A percentile compares a stretch with the other conserved stretches of the same genome.
Conservation (phyloP, 257 asterid genomes). For the Penstemon eatonii region DNA sequence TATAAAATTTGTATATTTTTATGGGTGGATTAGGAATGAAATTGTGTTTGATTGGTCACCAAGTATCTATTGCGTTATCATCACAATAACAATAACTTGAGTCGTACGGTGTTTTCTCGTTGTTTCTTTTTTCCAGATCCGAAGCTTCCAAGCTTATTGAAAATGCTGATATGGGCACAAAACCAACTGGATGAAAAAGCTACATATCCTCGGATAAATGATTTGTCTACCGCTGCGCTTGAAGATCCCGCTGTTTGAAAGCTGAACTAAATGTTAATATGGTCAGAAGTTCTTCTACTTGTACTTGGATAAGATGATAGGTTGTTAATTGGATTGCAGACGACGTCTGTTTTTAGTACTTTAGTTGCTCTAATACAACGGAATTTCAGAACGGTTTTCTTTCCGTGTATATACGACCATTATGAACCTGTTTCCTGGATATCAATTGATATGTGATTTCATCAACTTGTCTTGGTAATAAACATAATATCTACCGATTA, state of each 20-base stretch:
- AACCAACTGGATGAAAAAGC: constrained; percentile 77
- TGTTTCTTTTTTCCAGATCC: constrained; percentile 57
- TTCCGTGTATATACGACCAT: not conserved
- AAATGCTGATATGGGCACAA: constrained; percentile 78
- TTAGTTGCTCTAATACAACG: constrained; percentile 3
- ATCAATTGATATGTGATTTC: not conserved
- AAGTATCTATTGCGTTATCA: not conserved
- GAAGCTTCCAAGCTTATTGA: constrained; percentile 84
- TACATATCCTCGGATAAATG: constrained; percentile 66
- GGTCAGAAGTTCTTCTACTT: constrained; percentile 17
- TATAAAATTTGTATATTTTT: no score
- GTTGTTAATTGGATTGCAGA: constrained; percentile 7
- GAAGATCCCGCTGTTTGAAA: constrained; percentile 67
- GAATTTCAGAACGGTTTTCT: constrained; percentile 9
- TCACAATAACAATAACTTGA: not conserved
- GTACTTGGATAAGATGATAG: constrained; percentile 7
- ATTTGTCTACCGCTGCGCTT: constrained; percentile 61
- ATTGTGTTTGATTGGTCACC: not conserved
- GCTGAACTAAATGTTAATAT: constrained; percentile 9
- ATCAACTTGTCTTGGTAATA: not conserved
- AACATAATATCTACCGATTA: no score
- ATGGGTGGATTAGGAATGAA: not conserved
- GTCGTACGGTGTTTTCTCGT: not conserved
- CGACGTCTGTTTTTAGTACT: constrained; percentile 15
- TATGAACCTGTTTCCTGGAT: constrained; percentile 19